Base-by-base conservation (phyloP, 2,329 filamentous ascomycete genomes). In the Paecilomyces fulvus region DNA sequence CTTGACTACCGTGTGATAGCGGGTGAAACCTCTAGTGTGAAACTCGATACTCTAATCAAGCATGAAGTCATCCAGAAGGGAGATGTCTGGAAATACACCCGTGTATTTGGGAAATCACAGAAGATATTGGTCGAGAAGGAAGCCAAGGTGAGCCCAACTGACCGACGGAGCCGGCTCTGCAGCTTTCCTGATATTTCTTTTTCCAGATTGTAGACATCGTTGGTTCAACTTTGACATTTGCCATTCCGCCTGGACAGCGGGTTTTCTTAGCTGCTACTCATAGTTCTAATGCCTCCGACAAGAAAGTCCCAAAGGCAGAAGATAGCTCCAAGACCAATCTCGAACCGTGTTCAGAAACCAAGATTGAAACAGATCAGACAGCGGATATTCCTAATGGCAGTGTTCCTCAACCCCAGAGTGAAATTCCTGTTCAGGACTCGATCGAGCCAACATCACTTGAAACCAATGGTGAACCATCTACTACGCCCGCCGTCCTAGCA, bases 21-120 rank as follows among this genome's bases (percentile, higher is more conserved):
- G 8, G 76, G 76, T 3, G 72, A 78, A 56, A 73, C 71, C 56
- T 69, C 70, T 4, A 72, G 69, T 31, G 65, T 77, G 12, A 76
- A 71, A 56, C 54, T 77, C 25, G 63, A 61, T 17, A 69, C 66
- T 12, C 56, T 77, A 46, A 64, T 75, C 56, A 57, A 67, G 28
- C 61, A 72, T 52, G 70, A 67, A 2, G 59, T 75, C 21, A 61
- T 77, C 54, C 65, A 62, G 37, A 58, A 65, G 9, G 75, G 74
- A 3, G 75, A 77, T 63, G 61, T 75, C 30, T 76, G 74, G 71
- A 74, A 65, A 56, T 75, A 70, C 57, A 64, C 63, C 8, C 67
- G 67, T 33, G 59, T 60, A 11, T 70, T 69, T 48, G 66, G 67
- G 7, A 67, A 57, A 33, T 65, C 64, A 3, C 43, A 59, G 0